A percentile compares a stretch with the other conserved stretches of the same genome.
Evolutionary conservation across 2,329 filamentous ascomycete genomes (phyloP).

Genomic region (Fusarium sp.): DNA sequence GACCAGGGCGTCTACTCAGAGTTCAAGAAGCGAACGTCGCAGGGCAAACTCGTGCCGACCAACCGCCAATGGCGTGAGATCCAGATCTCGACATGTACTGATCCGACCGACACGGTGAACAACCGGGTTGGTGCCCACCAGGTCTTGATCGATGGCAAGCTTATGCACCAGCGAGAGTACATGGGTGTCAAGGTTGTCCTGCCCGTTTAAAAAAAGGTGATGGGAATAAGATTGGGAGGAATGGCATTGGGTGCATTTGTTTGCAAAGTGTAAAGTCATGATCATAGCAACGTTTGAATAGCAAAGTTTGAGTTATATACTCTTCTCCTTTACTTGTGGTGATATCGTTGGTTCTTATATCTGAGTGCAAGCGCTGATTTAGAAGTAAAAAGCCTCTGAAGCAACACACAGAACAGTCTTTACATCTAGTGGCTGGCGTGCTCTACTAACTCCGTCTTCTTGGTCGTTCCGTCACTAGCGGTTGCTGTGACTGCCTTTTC

Average conservation of each 20-base stretch:
- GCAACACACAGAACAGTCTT: no score
- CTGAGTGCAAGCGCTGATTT: no score
- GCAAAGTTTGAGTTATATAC: no score
- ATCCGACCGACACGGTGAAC: constrained; percentile 58
- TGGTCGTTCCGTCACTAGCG: constrained; percentile 1
- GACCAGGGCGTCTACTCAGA: constrained; percentile 63
- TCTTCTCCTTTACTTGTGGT: no score
- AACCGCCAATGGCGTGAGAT: constrained; percentile 66
- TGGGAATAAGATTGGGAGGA: background rate
- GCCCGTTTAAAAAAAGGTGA: constrained; percentile 52
- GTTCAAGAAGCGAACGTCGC: constrained; percentile 59
- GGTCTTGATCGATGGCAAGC: constrained; percentile 60
- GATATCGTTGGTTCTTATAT: no score
- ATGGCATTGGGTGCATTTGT: background rate
- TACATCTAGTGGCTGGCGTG: background rate
- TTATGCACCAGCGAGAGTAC: constrained; percentile 63
- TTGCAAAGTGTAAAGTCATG: background rate
- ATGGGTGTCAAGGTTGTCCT: constrained; percentile 63
- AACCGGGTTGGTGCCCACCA: constrained; percentile 61
- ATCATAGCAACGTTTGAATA: background rate
- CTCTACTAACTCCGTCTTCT: constrained; percentile 8
- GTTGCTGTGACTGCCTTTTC: background rate
- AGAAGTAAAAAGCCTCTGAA: no score
- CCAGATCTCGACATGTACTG: constrained; percentile 61
- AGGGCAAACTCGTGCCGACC: constrained; percentile 61